Base-by-base conservation (phyloP, 108 stramenopile species). In the Nitzschia putrida region DNA sequence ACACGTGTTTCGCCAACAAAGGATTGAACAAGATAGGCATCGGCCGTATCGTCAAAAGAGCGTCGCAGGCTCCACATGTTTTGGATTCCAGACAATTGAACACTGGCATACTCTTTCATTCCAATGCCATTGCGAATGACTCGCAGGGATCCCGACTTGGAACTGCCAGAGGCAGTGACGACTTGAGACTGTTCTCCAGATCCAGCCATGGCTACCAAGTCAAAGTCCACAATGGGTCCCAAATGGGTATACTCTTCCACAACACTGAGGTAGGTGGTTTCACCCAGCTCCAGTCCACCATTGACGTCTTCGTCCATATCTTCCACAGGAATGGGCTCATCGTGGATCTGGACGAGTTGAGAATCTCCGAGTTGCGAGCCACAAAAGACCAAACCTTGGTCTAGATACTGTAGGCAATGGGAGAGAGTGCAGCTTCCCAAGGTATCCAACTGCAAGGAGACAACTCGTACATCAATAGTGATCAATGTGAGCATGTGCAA, bases 141-240 rank as follows among this genome's bases (percentile, higher is more conserved):
- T 34, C 97, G 92, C 25, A 99, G 60, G 45, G 87, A 85, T 20
- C 97, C 97, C 21, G 90, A 88, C 64, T 83, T 88, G 52, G 74
- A 87, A 41, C 85, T 81, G 12, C 98, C 98, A 8, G 91, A 91
- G 66, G 93, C 94, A 0, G 98, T 99, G 23, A 96, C 98, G 8
- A 96, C 89, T 53, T 96, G 88, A 12, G 82, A 82, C 61, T 96
- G 91, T 11, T 43, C 66, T 10, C 55, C 72, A 14, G 53, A 73
- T 12, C 77, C 72, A 7, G 71, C 69, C 56, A 66, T 61, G 42
- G 97, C 93, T 2, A 95, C 82, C 55, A 98, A 69, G 73, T 94
- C 94, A 80, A 99, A 95, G 75, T 99, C 98, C 18, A 97, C 84
- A 78, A 99, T 98, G 16, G 98, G 98, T 7, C 97, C 97, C 53